Conservation (phyloP, 2,329 filamentous ascomycete species). For the Cercospora beticola region DNA sequence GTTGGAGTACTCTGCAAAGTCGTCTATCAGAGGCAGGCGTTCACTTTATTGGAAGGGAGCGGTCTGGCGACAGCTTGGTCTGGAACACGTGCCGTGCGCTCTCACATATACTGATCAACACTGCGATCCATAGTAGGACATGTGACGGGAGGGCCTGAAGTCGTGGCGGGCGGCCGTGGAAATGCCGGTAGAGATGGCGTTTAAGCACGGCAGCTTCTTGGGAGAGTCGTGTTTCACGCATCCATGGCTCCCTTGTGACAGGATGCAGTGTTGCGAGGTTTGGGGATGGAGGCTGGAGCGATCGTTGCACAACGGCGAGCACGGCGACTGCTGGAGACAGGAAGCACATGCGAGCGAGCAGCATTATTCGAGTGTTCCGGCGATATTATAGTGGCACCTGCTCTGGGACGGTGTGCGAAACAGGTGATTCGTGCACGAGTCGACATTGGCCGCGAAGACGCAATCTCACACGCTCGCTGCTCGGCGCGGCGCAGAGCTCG, state of each 20-base stretch:
- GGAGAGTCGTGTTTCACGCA: conserved; percentile 1
- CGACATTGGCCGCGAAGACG: neutral
- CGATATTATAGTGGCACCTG: neutral
- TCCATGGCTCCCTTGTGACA: neutral
- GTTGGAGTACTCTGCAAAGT: neutral
- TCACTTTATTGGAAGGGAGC: neutral
- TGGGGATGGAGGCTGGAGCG: neutral
- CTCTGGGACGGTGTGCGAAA: neutral
- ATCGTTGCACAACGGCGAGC: neutral
- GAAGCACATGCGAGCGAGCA: neutral
- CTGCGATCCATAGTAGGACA: neutral
- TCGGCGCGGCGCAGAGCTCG: neutral
- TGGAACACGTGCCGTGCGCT: conserved; percentile 2
- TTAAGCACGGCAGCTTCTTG: neutral
- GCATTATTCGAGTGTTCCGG: neutral
- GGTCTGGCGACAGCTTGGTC: neutral
- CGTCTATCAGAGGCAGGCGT: neutral
- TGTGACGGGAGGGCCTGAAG: neutral
- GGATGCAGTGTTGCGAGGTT: neutral
- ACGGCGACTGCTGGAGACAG: neutral
- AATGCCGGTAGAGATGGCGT: neutral
- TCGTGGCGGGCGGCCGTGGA: neutral
- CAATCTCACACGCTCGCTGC: neutral
- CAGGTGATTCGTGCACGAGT: neutral
- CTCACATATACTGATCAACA: neutral